Evolutionary conservation across 139 green algal genomes (phyloP), one percentile per base, ranked within the genome.

Genomic region (Penium margaritaceum): DNA sequence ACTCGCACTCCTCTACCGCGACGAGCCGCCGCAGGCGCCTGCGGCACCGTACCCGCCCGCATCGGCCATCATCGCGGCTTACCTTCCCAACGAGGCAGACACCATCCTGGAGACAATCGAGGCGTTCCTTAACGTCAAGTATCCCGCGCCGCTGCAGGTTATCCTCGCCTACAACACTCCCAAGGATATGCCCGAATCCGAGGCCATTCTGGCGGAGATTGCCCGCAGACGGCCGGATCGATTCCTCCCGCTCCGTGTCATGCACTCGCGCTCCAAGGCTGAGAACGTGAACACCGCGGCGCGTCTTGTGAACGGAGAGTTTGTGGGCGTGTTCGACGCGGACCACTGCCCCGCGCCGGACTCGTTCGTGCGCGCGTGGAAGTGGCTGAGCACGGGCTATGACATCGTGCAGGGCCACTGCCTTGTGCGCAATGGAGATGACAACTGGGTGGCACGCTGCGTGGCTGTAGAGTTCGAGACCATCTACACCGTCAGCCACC

Each of bases 111-210:
- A 78, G 32, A 78, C 70, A 5, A 68, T 78, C 12, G 62, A 72
- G 61, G 64, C 64, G 5, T 72, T 72, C 38, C 51, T 72, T 15
- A 62, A 72, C 7, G 38, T 72, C 24, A 63, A 78, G 60, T 72
- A 78, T 21, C 53, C 63, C 30, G 63, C 63, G 64, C 64, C 64
- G 21, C 58, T 78, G 36, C 54, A 78, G 70, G 70, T 78, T 3
- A 57, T 78, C 21, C 46, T 78, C 24, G 70, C 70, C 30, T 78
- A 78, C 61, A 78, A 78, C 53, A 63, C 70, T 21, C 70, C 70
- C n/a, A 73, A 78, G 63, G 36, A 62, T 29, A 72, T 78, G 70
- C 58, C 54, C 7, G 58, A 72, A 32, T 29, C 78, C 17, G 70
- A 78, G 46, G 21, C n/a, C 38, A 46, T 73, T 15, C 33, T 78